Percentiles rank a stretch among this genome's conserved stretches.
Conservation (phyloP, 2,329 filamentous ascomycete genomes). For the Botrytis hyacinthi region DNA sequence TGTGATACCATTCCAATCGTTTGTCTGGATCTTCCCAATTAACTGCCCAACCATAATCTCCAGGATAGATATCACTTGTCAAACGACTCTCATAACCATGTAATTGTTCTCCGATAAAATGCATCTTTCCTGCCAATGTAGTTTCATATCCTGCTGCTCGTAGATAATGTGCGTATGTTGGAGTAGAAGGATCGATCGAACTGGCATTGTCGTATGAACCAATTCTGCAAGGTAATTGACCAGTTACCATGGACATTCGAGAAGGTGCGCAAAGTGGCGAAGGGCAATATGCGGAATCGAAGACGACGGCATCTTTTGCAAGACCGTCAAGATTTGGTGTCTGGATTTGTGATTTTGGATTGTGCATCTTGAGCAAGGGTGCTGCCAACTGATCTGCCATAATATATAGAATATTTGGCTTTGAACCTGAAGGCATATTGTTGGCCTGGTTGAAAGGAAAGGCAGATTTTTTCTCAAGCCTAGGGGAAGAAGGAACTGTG, state of each 20-base stretch:
- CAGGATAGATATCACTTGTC: conserved; percentile 94
- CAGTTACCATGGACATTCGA: conserved; percentile 91
- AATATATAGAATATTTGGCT: conserved; percentile 84
- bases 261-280: conserved; percentile 90
- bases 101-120: conserved; percentile 92
- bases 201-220: conserved; percentile 89
- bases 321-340: conserved; percentile 86
- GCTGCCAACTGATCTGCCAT: conserved; percentile 96
- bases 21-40: conserved; percentile 91
- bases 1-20: conserved; percentile 93
- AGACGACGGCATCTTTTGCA: conserved; percentile 79
- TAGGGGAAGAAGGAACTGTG: conserved; percentile 60
- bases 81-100: conserved; percentile 91
- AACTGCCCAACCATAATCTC: conserved; percentile 90
- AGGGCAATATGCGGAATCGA: conserved; percentile 92
- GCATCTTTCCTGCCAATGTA: conserved; percentile 92
- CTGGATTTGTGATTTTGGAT: conserved; percentile 82
- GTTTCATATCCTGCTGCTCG: conserved; percentile 85
- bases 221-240: conserved; percentile 87
- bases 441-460: conserved; percentile 34
- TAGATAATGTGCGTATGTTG: conserved; percentile 91
- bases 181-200: conserved; percentile 77
- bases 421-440: conserved; percentile 33
- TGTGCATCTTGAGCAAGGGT: conserved; percentile 88
- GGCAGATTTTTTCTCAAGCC: conserved; percentile 24